Percentiles rank a stretch among this genome's conserved stretches.
phyloP scores from a whole-genome alignment of 1,139 yeast species.

The Suhomyces guaymorum region DNA sequence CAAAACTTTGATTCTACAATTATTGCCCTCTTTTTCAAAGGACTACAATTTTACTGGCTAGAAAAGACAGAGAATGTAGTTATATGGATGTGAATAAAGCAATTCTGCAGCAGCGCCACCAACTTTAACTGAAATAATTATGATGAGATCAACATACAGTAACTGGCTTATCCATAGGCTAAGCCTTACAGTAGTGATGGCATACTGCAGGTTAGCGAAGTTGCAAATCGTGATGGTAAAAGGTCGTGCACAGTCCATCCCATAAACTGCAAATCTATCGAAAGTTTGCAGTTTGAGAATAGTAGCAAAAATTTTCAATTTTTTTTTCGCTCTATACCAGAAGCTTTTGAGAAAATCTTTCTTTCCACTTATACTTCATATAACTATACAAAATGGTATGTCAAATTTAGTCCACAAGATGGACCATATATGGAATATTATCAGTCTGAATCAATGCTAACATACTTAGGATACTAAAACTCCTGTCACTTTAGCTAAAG shows the following conservation, averaged over 20 bases:
- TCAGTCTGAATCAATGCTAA: conserved; percentile 10
- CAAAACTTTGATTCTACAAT: too few species aligned
- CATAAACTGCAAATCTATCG: neutral
- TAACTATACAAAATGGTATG: conserved; percentile 13
- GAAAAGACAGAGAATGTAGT: too few species aligned
- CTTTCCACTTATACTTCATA: conserved; percentile 9
- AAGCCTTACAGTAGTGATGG: too few species aligned
- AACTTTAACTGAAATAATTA: too few species aligned
- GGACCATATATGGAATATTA: neutral
- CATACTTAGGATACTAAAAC: conserved; percentile 69
- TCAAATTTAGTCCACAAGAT: neutral
- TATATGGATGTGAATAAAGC: too few species aligned
- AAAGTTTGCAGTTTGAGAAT: conserved; percentile 6
- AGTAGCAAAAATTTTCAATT: conserved; percentile 9
- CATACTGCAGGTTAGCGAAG: conserved; percentile 1
- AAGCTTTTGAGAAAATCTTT: conserved; percentile 10
- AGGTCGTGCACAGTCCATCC: neutral
- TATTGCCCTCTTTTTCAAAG: too few species aligned
- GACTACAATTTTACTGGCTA: too few species aligned
- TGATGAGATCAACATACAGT: too few species aligned
- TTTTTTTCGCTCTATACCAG: conserved; percentile 10
- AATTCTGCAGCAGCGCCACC: too few species aligned
- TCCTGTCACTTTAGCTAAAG: conserved; percentile 99
- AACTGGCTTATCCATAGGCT: too few species aligned
- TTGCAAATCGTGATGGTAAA: neutral